Base-by-base conservation (phyloP, 2,329 filamentous ascomycete species). In the Waltergamsia citrina region DNA sequence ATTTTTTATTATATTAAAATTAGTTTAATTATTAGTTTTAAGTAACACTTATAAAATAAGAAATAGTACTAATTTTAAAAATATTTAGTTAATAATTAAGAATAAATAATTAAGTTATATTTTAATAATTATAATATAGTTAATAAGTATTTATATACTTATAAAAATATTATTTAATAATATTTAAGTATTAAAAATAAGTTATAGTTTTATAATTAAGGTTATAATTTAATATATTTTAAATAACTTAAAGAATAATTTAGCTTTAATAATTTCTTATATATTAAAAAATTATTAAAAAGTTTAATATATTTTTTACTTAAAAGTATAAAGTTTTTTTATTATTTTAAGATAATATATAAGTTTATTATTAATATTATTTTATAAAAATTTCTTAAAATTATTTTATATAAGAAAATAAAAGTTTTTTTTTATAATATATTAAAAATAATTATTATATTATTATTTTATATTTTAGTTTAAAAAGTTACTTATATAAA, bases 331-430 rank as follows among this genome's bases (percentile, higher is more conserved):
- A n/a, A n/a, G n/a, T n/a, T n/a, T n/a, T n/a, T n/a, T n/a, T n/a
- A n/a, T n/a, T n/a, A n/a, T n/a, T n/a, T n/a, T n/a, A n/a, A n/a
- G n/a, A n/a, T 9, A 8, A 15, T 28, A 10, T 28, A 28, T 28
- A 28, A 15, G 8, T 10, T n/a, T 28, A 8, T 28, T 9, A 28
- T 28, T 8, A 9, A 8, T 8, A 28, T 15, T 28, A 28, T 28
- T n/a, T 28, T 28, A 10, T 28, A n/a, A n/a, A 28, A 28, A 8
- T 28, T 28, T 28, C 26, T 28, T 28, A 28, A n/a, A 28, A 28
- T n/a, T 10, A 28, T 28, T 7, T 28, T 28, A 28, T 9, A 15
- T 8, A n/a, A n/a, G n/a, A n/a, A n/a, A n/a, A n/a, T 8, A 9
- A 8, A 15, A 28, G 11, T 28, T n/a, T 28, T n/a, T 28, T 28